Base-by-base conservation (phyloP, 768 basidiomycete genomes). In the Rhodosporidiobolus odoratus region DNA sequence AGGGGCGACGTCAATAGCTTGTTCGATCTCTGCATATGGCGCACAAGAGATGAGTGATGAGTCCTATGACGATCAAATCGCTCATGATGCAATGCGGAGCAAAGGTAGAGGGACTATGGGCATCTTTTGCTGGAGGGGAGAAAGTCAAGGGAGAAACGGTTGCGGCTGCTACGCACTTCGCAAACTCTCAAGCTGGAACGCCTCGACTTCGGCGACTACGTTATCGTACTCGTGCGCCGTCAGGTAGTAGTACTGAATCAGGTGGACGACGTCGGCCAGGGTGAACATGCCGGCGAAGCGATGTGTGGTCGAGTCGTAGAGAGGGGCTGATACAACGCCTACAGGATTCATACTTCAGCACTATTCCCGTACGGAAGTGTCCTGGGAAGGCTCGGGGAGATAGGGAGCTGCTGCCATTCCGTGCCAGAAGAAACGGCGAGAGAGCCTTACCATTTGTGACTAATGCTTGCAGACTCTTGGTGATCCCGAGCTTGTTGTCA, bases 241-340 rank as follows among this genome's bases (percentile, higher is more conserved):
- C 57, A 88, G 87, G 80, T 97, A 96, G 80, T 97, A 99, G 82
- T 94, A 96, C 77, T 99, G 96, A 74, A 99, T 98, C 74, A 99
- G 87, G 79, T 99, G 96, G 67, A 99, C 97, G 79, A 99, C 93
- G 80, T 99, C 96, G 66, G 92, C 86, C n/a, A 98, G 92, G 15
- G 96, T 99, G 78, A 99, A 89, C 95, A 99, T 98, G 69, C 96
- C 96, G 15, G 92, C 91, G 77, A 99, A 99, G 50, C 84, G 86
- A 8, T 91, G 94, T 69, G 86, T 86, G 73, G 92, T 90, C 79
- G 92, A 95, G 82, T 97, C 95, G 92, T 95, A 99, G 34, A 99
- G 83, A 19, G 96, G 95, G 0, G 96, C 96, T 9, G 96, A 98
- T 30, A 98, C 94, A 69, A 98, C 94, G 71, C 93, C 95, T 96